Evolutionary conservation across 2,329 filamentous ascomycete species (phyloP).

Genomic region (Penicillium sp.): DNA sequence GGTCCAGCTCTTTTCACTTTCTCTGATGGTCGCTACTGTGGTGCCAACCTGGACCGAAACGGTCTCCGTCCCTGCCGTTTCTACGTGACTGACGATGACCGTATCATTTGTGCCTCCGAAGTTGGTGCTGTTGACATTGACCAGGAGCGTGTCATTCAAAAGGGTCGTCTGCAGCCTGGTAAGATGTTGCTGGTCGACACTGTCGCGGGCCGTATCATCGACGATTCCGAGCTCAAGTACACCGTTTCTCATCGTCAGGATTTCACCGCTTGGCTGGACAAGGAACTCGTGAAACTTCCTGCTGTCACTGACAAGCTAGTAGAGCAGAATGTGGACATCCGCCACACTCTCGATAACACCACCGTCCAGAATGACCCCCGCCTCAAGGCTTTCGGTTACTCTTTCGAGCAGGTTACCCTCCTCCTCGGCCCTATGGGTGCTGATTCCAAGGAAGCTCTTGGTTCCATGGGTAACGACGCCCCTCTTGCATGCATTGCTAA

Average conservation of each 20-base stretch:
- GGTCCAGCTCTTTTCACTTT: slow-evolving; percentile 96
- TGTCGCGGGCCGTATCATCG: slow-evolving; percentile 86
- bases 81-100: slow-evolving; percentile 95
- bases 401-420: slow-evolving; percentile 91
- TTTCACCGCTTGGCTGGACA: slow-evolving; percentile 86
- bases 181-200: slow-evolving; percentile 97
- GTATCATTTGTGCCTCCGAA: slow-evolving; percentile 96
- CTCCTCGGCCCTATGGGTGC: slow-evolving; percentile 94
- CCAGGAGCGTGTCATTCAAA: slow-evolving; percentile 86
- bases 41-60: slow-evolving; percentile 95
- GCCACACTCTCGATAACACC: slow-evolving; percentile 68
- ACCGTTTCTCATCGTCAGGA: slow-evolving; percentile 85
- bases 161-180: slow-evolving; percentile 90
- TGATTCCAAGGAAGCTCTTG: slow-evolving; percentile 94
- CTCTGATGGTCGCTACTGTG: slow-evolving; percentile 93
- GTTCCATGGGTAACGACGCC: slow-evolving; percentile 97
- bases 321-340: slow-evolving; percentile 64
- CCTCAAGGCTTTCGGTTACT: slow-evolving; percentile 88
- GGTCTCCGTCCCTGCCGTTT: slow-evolving; percentile 94
- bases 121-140: slow-evolving; percentile 93
- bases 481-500: slow-evolving; percentile 90
- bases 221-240: slow-evolving; percentile 88
- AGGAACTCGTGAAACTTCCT: slow-evolving; percentile 81
- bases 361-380: slow-evolving; percentile 83
- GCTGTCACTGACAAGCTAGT: slow-evolving; percentile 69